Evolutionary conservation across 306 rosid genomes (phyloP), one percentile per base, ranked within the genome.

Genomic region (Cyclanthera cordifolia): DNA sequence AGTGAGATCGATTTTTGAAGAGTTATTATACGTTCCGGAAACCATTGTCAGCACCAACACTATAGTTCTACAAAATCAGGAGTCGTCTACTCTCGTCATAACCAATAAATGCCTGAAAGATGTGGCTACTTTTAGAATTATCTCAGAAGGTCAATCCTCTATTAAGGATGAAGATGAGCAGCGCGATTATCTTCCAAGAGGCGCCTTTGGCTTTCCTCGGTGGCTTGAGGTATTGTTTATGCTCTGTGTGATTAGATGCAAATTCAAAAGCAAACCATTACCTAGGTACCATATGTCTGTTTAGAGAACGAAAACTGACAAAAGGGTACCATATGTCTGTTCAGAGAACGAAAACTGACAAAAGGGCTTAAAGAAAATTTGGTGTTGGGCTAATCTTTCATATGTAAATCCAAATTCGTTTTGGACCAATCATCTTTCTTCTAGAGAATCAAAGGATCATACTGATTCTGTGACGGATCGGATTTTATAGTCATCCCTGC

Each of bases 151-250:
- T 27, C 97, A 82, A 58, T 72, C 86, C 67, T 43, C 79, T 17
- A 70, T 81, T 68, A 90, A 88, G 82, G 86, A 82, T 65, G 95
- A 82, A 14, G 96, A 79, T 30, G 82, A 86, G 10, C 58, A 73
- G 34, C 80, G 83, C 6, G 79, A 77, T 10, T 86, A 72, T 82
- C 83, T 57, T 58, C 83, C 96, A 56, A 82, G 88, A 82, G 90
- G 84, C 47, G 96, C 88, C 69, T 82, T 81, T 19, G 99, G 96
- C 61, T 82, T 94, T 80, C 97, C 99, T 56, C 79, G 96, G 83
- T 94, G 97, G 97, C 96, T 94, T 57, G 97, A 94, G 99, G 99
- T 94, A 87, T 23, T 39, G 3, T 73, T 55, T 57, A 20, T 65
- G 7, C 8, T 2, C n/a, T 43, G 4, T 43, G 4, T 10, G 51